phyloP scores from a whole-genome alignment of 306 rosid species.

The Quercus parvula region DNA sequence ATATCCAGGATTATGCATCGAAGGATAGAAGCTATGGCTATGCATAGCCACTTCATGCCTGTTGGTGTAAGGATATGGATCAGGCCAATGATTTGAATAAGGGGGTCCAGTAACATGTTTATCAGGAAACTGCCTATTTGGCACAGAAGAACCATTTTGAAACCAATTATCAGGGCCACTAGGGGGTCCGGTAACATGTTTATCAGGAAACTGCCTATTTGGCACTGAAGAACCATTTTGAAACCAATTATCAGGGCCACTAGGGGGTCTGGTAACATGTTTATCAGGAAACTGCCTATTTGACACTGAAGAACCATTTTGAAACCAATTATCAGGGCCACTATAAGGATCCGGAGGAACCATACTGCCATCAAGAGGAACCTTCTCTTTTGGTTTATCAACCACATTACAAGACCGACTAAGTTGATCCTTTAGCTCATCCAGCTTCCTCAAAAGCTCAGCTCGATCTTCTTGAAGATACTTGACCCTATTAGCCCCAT shows the following conservation, averaged over 20 bases:
- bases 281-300: conserved; percentile 20
- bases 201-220: conserved; percentile 27
- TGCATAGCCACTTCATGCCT: conserved; percentile 48
- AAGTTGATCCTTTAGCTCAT: conserved; percentile 78
- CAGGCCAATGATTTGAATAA: conserved; percentile 45
- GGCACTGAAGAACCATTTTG: conserved; percentile 47
- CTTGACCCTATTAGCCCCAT: conserved; percentile 49
- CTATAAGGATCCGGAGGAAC: conserved; percentile 59
- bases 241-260: conserved; percentile 45
- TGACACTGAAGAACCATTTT: conserved; percentile 44
- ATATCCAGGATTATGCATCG: conserved; percentile 59
- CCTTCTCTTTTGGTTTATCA: conserved; percentile 55
- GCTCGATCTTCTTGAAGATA: conserved; percentile 83
- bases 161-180: conserved; percentile 46
- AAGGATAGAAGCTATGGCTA: conserved; percentile 44
- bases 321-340: conserved; percentile 46
- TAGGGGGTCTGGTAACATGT: conserved; percentile 43
- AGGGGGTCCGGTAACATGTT: conserved; percentile 49
- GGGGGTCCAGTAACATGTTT: conserved; percentile 54
- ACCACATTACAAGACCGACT: conserved; percentile 62
- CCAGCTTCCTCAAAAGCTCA: conserved; percentile 85
- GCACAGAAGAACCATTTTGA: conserved; percentile 45
- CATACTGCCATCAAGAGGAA: conserved; percentile 38
- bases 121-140: conserved; percentile 24
- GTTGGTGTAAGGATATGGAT: conserved; percentile 56